phyloP scores from a whole-genome alignment of 768 basidiomycete species.

The Pisolithus tinctorius region DNA sequence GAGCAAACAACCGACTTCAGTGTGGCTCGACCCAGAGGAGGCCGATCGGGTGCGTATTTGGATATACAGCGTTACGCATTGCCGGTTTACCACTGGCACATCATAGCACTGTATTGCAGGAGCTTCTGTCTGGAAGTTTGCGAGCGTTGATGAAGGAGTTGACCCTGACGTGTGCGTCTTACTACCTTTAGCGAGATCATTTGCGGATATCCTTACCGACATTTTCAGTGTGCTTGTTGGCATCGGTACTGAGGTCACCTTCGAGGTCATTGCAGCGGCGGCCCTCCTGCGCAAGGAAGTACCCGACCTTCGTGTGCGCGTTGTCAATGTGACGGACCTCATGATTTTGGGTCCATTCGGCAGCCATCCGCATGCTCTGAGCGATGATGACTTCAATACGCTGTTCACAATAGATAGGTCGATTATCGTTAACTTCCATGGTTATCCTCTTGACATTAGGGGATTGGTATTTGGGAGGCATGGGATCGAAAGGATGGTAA shows the following conservation, averaged over 20 bases:
- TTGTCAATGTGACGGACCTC: slow-evolving; percentile 86
- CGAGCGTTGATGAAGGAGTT: slow-evolving; percentile 64
- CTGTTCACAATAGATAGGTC: slow-evolving; percentile 68
- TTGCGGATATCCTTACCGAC: not conserved
- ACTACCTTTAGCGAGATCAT: not conserved
- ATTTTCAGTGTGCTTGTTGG: slow-evolving; percentile 65
- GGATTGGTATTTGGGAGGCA: slow-evolving; percentile 58
- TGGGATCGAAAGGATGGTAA: slow-evolving; percentile 40
- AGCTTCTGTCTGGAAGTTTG: slow-evolving; percentile 81
- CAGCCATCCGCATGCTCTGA: slow-evolving; percentile 70
- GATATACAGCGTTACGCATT: slow-evolving; percentile 2
- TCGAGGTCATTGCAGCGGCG: slow-evolving; percentile 84
- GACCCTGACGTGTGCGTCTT: slow-evolving; percentile 59
- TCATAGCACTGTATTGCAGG: slow-evolving; percentile 77
- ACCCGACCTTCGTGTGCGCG: slow-evolving; percentile 71
- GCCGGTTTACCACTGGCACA: not conserved
- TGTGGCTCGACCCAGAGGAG: slow-evolving; percentile 71
- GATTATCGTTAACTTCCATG: slow-evolving; percentile 81
- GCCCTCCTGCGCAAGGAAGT: slow-evolving; percentile 63
- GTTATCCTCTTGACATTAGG: slow-evolving; percentile 67
- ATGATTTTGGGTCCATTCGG: slow-evolving; percentile 73
- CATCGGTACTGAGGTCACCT: slow-evolving; percentile 82
- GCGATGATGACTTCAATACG: slow-evolving; percentile 50
- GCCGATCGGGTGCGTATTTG: slow-evolving; percentile 47
- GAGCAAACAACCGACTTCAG: slow-evolving; percentile 74